Percentiles rank a stretch among this genome's conserved stretches.
These are phyloP conservation scores for Trichosporon faecale DNA, from an alignment of 1,284 basidiomycete species.

Conservation along the genomic window DNA sequence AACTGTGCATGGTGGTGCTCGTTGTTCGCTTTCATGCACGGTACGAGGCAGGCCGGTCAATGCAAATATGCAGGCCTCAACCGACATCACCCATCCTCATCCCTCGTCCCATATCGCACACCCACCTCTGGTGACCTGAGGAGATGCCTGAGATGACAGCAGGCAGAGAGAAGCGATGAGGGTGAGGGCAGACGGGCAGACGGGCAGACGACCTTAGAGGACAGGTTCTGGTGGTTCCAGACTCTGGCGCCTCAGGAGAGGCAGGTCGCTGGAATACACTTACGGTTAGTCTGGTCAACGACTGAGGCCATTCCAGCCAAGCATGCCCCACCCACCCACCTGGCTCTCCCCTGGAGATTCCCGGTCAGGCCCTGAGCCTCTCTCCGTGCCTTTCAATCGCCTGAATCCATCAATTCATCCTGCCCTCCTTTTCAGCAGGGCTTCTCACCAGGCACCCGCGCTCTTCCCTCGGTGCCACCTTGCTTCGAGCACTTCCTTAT, in stretches of 20 bases:
- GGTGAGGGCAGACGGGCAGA: background rate
- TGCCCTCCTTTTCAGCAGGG: background rate
- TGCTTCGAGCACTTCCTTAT: background rate
- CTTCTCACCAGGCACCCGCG: background rate
- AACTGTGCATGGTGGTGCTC: background rate
- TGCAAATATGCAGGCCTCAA: background rate
- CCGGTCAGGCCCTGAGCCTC: background rate
- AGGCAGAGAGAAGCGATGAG: background rate
- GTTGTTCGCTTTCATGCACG: background rate
- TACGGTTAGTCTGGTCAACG: background rate
- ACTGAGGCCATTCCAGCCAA: background rate
- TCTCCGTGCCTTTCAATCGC: background rate
- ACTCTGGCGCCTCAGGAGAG: background rate
- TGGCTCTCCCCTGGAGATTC: conserved; percentile 3
- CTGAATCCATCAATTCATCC: background rate
- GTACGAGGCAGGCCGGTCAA: background rate
- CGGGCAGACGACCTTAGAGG: background rate
- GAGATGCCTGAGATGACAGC: background rate
- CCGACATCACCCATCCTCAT: background rate
- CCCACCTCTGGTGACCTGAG: background rate
- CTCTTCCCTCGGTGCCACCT: background rate
- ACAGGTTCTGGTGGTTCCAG: background rate
- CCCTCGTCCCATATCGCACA: background rate
- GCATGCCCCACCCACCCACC: background rate
- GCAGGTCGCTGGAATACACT: background rate